Percentiles rank a stretch among this genome's conserved stretches.
These are phyloP conservation scores for Tricholoma furcatifolium DNA, from an alignment of 768 basidiomycete species.

Conservation along the genomic window DNA sequence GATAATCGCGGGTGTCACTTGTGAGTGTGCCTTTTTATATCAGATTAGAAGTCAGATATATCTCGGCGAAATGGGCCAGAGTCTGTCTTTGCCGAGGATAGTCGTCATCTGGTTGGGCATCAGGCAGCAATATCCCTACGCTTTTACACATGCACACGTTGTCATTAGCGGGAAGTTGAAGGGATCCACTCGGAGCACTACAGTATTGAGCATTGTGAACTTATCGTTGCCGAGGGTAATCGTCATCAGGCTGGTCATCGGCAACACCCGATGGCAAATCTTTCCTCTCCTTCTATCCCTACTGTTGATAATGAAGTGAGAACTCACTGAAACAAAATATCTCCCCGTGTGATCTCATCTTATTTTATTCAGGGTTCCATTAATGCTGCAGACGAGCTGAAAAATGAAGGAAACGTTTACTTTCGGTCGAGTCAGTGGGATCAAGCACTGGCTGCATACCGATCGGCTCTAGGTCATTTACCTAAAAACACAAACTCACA, in stretches of 20 bases:
- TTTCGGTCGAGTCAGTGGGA: conserved; percentile 69
- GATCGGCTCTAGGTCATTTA: conserved; percentile 61
- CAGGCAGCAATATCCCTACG: too few relatives aligned
- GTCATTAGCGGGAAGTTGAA: too few relatives aligned
- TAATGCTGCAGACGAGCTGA: conserved; percentile 57
- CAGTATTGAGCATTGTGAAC: too few relatives aligned
- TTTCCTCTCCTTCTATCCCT: conserved; percentile 4
- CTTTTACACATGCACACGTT: too few relatives aligned
- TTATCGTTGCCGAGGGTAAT: not conserved
- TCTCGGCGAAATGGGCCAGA: too few relatives aligned
- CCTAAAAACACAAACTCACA: conserved; percentile 27
- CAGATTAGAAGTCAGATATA: conserved; percentile 12
- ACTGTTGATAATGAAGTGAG: conserved; percentile 8
- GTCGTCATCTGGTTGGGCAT: conserved; percentile 7
- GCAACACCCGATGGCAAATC: conserved; percentile 17
- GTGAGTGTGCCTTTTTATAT: too few relatives aligned
- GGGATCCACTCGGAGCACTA: too few relatives aligned
- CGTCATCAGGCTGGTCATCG: conserved; percentile 8
- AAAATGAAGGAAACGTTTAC: conserved; percentile 70
- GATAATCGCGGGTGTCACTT: too few relatives aligned
- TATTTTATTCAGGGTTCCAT: conserved; percentile 38
- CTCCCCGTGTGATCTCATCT: conserved; percentile 6
- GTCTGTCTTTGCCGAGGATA: not conserved
- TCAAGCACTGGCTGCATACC: conserved; percentile 71
- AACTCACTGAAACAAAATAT: not conserved